Base-by-base conservation (phyloP, 768 basidiomycete genomes). In the Pisolithus orientalis region DNA sequence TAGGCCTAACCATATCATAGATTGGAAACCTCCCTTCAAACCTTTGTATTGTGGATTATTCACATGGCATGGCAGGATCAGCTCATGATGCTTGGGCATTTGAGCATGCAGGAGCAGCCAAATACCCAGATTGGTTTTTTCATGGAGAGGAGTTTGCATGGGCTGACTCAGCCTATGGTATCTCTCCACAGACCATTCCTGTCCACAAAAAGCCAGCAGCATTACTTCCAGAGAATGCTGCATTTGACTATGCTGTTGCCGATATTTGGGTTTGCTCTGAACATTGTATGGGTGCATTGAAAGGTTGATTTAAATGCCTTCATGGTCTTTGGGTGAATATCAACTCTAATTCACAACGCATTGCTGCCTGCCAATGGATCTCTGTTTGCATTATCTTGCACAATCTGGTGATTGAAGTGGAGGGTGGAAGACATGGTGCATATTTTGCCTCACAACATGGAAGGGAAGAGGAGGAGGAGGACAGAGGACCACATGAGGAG, bases 271-370 rank as follows among this genome's bases (percentile, higher is more conserved):
- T 73, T 1, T 62, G 62, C 7, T 73, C 71, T 6, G 68, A 73
- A 51, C 70, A 73, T 52, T 69, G 65, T 47, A 71, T 73, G 61
- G 71, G 71, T 14, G 63, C 63, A 2, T 39, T 73, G 4, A 72
- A 73, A 50, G 63, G 65, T 5, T 55, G 71, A 17, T 73, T 64
- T 37, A 68, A 70, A 52, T 67, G 59, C 42, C 57, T 71, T 6
- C 60, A 58, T 4, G 62, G 60, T 6, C 60, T 73, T 6, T 61
- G 61, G 3, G 53, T 69, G n/a, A 56, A 52, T 16, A 72, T 73
- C 47, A 59, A 62, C 28, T 56, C 56, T 6, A 65, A 65, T n/a
- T n/a, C n/a, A n/a, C n/a, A n/a, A n/a, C n/a, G n/a, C n/a, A n/a
- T n/a, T n/a, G n/a, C n/a, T n/a, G n/a, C n/a, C n/a, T n/a, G n/a